Conservation (phyloP, 192 early-diverging fungal genomes). For the Mortierella antarctica region DNA sequence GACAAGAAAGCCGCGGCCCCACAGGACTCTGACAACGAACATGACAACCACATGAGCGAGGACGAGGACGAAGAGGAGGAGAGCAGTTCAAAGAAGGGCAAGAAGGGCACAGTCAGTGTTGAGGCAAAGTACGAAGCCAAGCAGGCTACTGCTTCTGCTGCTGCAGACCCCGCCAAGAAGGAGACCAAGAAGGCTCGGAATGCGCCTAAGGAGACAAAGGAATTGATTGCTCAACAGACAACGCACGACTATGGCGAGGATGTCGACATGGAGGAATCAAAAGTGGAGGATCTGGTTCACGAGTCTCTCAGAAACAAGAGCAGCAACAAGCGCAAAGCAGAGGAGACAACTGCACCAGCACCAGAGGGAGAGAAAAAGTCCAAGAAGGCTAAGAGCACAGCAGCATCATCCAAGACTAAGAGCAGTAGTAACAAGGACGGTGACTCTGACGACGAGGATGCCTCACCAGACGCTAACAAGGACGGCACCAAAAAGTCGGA, state of each 20-base stretch:
- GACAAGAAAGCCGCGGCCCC: slow-evolving; percentile 21
- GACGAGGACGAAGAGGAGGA: slow-evolving; percentile 3
- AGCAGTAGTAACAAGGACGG: slow-evolving; percentile 26
- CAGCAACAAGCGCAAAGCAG: slow-evolving; percentile 43
- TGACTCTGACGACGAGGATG: slow-evolving; percentile 53
- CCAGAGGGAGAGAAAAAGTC: background rate
- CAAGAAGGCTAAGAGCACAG: slow-evolving; percentile 44
- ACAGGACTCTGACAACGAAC: slow-evolving; percentile 1
- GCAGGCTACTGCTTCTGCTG: slow-evolving; percentile 5
- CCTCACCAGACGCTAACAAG: slow-evolving; percentile 54
- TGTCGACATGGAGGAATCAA: slow-evolving; percentile 45
- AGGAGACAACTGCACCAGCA: background rate
- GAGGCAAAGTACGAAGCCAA: slow-evolving; percentile 51
- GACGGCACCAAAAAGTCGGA: slow-evolving; percentile 52
- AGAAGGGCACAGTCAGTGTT: slow-evolving; percentile 25
- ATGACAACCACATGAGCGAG: slow-evolving; percentile 26
- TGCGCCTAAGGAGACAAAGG: slow-evolving; percentile 45
- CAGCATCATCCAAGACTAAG: slow-evolving; percentile 11
- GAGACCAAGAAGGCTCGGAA: slow-evolving; percentile 27
- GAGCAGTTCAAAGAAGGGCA: slow-evolving; percentile 7
- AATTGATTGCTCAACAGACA: slow-evolving; percentile 28
- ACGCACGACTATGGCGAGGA: slow-evolving; percentile 50
- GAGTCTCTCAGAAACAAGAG: slow-evolving; percentile 31
- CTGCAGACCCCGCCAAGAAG: slow-evolving; percentile 18
- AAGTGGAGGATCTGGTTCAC: slow-evolving; percentile 45